These are phyloP conservation scores for Cadophora gregata DNA, from an alignment of 2,329 filamentous ascomycete genomes.

Conservation along the genomic window DNA sequence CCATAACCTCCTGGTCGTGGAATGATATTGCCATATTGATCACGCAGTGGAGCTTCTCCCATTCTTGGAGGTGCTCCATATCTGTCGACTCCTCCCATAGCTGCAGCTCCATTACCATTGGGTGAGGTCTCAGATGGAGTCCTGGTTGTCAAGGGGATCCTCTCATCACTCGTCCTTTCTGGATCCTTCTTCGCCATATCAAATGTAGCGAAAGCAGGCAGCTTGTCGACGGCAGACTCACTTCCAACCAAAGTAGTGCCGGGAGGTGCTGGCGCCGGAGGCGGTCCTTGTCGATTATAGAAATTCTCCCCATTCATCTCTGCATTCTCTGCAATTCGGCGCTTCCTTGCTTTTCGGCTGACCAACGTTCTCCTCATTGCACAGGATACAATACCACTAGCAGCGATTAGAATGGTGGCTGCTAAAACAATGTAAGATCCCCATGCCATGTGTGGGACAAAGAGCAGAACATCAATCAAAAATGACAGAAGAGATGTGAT, in stretches of 20 bases:
- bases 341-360: slow-evolving; percentile 90
- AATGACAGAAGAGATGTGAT: slow-evolving; percentile 86
- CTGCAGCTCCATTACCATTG: slow-evolving; percentile 37
- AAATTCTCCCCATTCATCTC: slow-evolving; percentile 97
- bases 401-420: slow-evolving; percentile 82
- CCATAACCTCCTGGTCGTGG: slow-evolving; percentile 35
- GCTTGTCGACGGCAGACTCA: slow-evolving; percentile 56
- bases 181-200: slow-evolving; percentile 62
- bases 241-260: slow-evolving; percentile 64
- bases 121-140: slow-evolving; percentile 65
- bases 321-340: slow-evolving; percentile 88
- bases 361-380: slow-evolving; percentile 94
- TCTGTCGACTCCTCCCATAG: slow-evolving; percentile 31
- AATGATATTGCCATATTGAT: slow-evolving; percentile 70
- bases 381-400: slow-evolving; percentile 85
- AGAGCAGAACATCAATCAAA: slow-evolving; percentile 90
- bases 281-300: slow-evolving; percentile 68
- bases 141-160: slow-evolving; percentile 69
- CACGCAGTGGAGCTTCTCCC: slow-evolving; percentile 49
- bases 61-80: slow-evolving; percentile 32
- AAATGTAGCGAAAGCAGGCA: slow-evolving; percentile 67
- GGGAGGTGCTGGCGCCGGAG: slow-evolving; percentile 46
- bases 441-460: slow-evolving; percentile 93
- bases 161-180: slow-evolving; percentile 69
- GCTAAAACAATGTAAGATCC: slow-evolving; percentile 92